Percentiles rank a stretch among this genome's conserved stretches.
Conservation (phyloP, 2,329 filamentous ascomycete genomes). For the Colletotrichum endophyticum region DNA sequence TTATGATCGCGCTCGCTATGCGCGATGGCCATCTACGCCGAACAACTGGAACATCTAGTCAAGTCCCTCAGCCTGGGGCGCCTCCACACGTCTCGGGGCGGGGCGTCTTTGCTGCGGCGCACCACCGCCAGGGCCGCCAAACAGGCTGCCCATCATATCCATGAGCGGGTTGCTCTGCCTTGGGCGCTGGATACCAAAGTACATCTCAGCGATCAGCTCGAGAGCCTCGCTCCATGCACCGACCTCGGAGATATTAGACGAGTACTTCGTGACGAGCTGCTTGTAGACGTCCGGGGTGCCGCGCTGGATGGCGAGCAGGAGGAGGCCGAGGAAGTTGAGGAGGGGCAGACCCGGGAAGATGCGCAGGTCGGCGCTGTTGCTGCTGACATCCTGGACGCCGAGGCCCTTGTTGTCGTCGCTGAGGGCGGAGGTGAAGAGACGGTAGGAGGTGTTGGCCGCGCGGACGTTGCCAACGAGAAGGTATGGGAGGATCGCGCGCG, state of each 20-base stretch:
- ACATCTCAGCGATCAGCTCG: slow-evolving; percentile 92
- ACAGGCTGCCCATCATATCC: slow-evolving; percentile 97
- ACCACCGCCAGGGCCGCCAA: slow-evolving; percentile 73
- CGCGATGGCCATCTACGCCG: background rate
- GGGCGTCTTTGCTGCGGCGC: slow-evolving; percentile 42
- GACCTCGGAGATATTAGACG: slow-evolving; percentile 76
- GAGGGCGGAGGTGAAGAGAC: slow-evolving; percentile 56
- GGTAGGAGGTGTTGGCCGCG: slow-evolving; percentile 82
- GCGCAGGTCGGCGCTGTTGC: slow-evolving; percentile 72
- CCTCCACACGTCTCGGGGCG: slow-evolving; percentile 48
- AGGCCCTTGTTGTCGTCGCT: slow-evolving; percentile 55
- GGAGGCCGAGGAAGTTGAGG: slow-evolving; percentile 88
- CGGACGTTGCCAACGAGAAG: slow-evolving; percentile 89
- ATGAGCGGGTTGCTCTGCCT: slow-evolving; percentile 90
- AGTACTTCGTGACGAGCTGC: slow-evolving; percentile 83
- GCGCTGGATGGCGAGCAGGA: slow-evolving; percentile 84
- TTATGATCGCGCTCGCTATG: background rate
- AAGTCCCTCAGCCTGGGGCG: slow-evolving; percentile 62
- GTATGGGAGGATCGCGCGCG: slow-evolving; percentile 88
- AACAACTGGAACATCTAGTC: slow-evolving; percentile 47
- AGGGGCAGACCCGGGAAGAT: slow-evolving; percentile 93
- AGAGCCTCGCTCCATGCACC: slow-evolving; percentile 82
- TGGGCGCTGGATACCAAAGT: slow-evolving; percentile 90
- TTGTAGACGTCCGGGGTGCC: slow-evolving; percentile 80
- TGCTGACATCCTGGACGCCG: slow-evolving; percentile 82